These are phyloP conservation scores for Pseudogymnoascus sp. DNA, from an alignment of 2,329 filamentous ascomycete genomes.

Conservation along the genomic window DNA sequence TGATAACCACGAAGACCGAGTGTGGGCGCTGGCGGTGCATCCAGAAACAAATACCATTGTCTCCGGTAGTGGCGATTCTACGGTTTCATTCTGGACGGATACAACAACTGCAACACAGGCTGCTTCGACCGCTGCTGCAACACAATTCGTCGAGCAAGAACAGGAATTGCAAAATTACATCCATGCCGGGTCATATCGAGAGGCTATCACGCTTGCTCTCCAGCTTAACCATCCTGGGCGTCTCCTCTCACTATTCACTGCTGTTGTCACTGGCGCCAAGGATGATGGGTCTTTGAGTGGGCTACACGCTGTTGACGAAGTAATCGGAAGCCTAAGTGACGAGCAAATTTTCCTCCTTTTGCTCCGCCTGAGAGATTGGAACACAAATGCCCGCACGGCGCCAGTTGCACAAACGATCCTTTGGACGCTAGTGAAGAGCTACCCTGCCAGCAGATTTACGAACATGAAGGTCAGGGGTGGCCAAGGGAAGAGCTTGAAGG, in stretches of 20 bases:
- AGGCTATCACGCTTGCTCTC: constrained; percentile 85
- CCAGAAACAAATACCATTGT: constrained; percentile 65
- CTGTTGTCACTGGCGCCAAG: constrained; percentile 58
- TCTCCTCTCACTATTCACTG: constrained; percentile 75
- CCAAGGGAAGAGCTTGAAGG: constrained; percentile 62
- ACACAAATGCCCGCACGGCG: constrained; percentile 85
- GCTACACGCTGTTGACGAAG: constrained; percentile 68
- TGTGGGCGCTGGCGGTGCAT: constrained; percentile 81
- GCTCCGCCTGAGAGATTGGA: constrained; percentile 86
- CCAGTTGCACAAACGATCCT: constrained; percentile 80
- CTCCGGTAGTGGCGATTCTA: constrained; percentile 87
- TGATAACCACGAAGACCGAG: constrained; percentile 93
- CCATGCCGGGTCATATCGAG: constrained; percentile 77
- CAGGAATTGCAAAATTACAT: constrained; percentile 93
- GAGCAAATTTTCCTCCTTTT: constrained; percentile 82
- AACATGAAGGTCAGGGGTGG: constrained; percentile 56
- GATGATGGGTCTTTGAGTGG: constrained; percentile 61
- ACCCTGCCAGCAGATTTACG: constrained; percentile 72
- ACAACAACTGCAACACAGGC: constrained; percentile 76
- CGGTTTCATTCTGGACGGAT: constrained; percentile 92
- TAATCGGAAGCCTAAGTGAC: constrained; percentile 70
- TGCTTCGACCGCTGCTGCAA: constrained; percentile 65
- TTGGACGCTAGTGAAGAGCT: constrained; percentile 70
- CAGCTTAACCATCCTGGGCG: constrained; percentile 91
- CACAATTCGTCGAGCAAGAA: constrained; percentile 83